Conservation (phyloP, 2,329 filamentous ascomycete species). For the Alternaria tenuissima region DNA sequence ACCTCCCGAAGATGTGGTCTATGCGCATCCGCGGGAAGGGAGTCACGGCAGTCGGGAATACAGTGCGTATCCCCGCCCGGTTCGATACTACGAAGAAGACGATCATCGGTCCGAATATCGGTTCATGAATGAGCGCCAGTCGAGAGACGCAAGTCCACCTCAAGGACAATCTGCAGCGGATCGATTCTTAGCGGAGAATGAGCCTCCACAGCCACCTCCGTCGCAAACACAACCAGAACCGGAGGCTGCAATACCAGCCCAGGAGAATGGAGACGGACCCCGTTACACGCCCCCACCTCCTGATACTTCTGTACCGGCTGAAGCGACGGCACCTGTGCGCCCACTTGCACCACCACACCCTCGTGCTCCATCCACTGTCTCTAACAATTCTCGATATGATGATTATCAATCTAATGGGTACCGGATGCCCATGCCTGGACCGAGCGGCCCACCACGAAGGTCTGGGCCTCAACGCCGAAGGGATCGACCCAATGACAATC, state of each 20-base stretch:
- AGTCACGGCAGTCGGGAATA: conserved; percentile 37
- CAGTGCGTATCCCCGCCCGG: conserved; percentile 35
- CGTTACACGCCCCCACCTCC: conserved; percentile 42
- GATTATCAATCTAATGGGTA: conserved; percentile 34
- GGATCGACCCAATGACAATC: conserved; percentile 44
- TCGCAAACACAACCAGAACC: conserved; percentile 22
- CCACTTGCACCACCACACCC: conserved; percentile 31
- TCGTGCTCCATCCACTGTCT: conserved; percentile 40
- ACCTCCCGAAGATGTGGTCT: conserved; percentile 38
- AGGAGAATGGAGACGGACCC: conserved; percentile 39
- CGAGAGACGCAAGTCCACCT: conserved; percentile 31
- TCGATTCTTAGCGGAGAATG: conserved; percentile 45
- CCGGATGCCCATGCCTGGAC: conserved; percentile 39
- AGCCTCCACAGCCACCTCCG: conserved; percentile 19
- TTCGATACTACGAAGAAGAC: conserved; percentile 41
- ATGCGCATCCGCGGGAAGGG: conserved; percentile 40
- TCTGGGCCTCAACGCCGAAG: conserved; percentile 42
- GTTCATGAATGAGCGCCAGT: conserved; percentile 30
- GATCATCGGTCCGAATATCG: conserved; percentile 33
- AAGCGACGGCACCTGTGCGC: conserved; percentile 22
- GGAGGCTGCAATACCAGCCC: conserved; percentile 23
- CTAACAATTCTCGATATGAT: conserved; percentile 46
- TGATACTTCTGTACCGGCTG: conserved; percentile 23
- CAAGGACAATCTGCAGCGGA: conserved; percentile 44
- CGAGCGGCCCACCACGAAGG: conserved; percentile 32